Base-by-base conservation (phyloP, 768 basidiomycete genomes). In the Mycena belliarum region DNA sequence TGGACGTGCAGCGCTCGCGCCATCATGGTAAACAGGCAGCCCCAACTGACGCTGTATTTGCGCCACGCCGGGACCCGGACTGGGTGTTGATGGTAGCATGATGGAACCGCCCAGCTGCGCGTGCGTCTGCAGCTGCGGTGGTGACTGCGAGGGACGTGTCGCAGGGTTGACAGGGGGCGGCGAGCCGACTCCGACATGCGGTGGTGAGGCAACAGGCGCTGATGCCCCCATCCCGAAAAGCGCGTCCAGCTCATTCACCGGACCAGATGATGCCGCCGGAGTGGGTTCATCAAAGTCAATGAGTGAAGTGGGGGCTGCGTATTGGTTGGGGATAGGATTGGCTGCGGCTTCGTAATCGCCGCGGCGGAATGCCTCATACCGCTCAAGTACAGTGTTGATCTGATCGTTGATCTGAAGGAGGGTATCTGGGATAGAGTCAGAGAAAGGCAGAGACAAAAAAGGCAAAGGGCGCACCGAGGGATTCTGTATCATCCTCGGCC, bases 401-500 rank as follows among this genome's bases (percentile, higher is more conserved):
- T 97, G 91, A 72, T 99, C 97, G 71, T 99, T 99, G 59, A 95
- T 95, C 70, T 98, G 86, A 18, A 99, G 78, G 70, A 97, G 89
- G 2, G 93, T 93, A 59, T 95, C 95, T 94, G 66, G 15, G 11
- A n/a, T 46, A 38, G 47, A 21, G 23, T 57, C 26, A 57, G 47
- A 46, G 38, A 9, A 11, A n/a, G 4, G 16, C 18, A 18, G 26
- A 40, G 24, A n/a, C 32, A 46, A 28, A 28, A 15, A 41, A 20
- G 8, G 10, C 24, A 29, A 9, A n/a, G 49, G 16, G 73, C 82
- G 58, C 66, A 95, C 93, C 91, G 63, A 98, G 83, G 29, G 93
- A 91, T 63, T 95, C 93, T 4, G 93, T 84, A 72, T 95, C 93
- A 38, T 94, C 89, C 3, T 95, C 93, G 38, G 92, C 88, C 3